A percentile compares a stretch with the other conserved stretches of the same genome.
Evolutionary conservation across 768 basidiomycete genomes (phyloP).

Genomic region (Tylopilus rubrobrunneus): DNA sequence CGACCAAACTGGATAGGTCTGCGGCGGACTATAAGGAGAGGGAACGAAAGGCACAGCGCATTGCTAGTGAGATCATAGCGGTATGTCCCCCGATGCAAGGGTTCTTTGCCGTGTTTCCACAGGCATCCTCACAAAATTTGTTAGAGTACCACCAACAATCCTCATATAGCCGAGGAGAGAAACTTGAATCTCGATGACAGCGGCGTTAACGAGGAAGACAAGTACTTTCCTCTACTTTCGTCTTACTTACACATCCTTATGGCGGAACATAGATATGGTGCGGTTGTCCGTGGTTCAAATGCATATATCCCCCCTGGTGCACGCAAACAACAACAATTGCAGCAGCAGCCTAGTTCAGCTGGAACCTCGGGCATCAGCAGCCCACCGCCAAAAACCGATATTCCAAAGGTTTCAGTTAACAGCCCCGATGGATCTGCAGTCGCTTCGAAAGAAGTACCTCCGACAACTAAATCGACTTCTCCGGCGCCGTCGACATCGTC

Average conservation of each 20-base stretch:
- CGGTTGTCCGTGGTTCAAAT: conserved; percentile 81
- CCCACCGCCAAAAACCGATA: conserved; percentile 37
- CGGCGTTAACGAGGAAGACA: conserved; percentile 91
- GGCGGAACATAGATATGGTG: conserved; percentile 65
- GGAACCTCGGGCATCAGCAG: conserved; percentile 29
- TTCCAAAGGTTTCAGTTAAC: conserved; percentile 75
- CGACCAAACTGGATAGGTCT: conserved; percentile 84
- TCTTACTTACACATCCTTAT: conserved; percentile 21
- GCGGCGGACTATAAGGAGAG: conserved; percentile 85
- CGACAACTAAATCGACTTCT: conserved; percentile 60
- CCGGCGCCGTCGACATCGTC: conserved; percentile 49
- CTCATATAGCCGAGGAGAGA: conserved; percentile 90
- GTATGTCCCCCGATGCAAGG: conserved; percentile 41
- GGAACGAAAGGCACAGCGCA: conserved; percentile 79
- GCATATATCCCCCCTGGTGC: conserved; percentile 96
- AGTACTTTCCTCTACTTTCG: conserved; percentile 47
- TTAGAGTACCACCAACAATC: conserved; percentile 64
- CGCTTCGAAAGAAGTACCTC: conserved; percentile 38
- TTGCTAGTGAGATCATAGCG: conserved; percentile 88
- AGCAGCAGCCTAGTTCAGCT: conserved; percentile 16
- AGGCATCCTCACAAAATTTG: conserved; percentile 10
- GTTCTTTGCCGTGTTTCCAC: conserved; percentile 2
- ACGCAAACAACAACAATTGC: conserved; percentile 45
- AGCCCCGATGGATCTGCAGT: conserved; percentile 67
- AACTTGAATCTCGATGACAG: conserved; percentile 59